phyloP scores from a whole-genome alignment of 768 basidiomycete genomes.

The Arthromyces matolae region DNA sequence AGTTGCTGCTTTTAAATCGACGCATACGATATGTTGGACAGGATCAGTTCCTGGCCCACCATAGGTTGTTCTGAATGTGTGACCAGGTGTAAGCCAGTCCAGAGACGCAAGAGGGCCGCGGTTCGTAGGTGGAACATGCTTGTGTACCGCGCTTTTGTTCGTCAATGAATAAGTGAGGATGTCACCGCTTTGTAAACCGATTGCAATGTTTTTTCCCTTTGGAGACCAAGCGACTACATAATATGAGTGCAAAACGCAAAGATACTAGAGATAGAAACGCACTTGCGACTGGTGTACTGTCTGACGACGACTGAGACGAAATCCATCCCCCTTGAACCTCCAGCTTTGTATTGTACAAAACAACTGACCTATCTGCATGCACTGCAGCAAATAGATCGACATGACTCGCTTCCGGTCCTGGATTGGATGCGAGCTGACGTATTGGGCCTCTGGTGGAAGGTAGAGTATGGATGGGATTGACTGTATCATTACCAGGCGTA shows the following conservation, averaged over 20 bases:
- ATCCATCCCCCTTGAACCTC: constrained; percentile 56
- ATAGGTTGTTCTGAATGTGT: constrained; percentile 67
- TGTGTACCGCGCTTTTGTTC: constrained; percentile 51
- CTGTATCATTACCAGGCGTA: constrained; percentile 36
- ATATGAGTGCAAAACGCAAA: constrained; percentile 4
- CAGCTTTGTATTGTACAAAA: constrained; percentile 55
- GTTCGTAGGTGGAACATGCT: constrained; percentile 57
- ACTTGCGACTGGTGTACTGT: constrained; percentile 59
- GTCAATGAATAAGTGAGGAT: constrained; percentile 63
- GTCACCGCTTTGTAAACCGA: constrained; percentile 68
- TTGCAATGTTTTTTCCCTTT: constrained; percentile 79
- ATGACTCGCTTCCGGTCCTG: constrained; percentile 48
- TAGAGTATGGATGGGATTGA: constrained; percentile 48
- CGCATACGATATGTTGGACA: constrained; percentile 40
- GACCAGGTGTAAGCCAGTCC: constrained; percentile 65
- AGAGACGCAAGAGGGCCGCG: constrained; percentile 47
- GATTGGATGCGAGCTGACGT: constrained; percentile 61
- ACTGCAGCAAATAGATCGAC: constrained; percentile 60
- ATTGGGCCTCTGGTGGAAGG: constrained; percentile 41
- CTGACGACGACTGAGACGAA: constrained; percentile 32
- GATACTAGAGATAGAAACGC: constrained; percentile 22
- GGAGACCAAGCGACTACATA: constrained; percentile 78
- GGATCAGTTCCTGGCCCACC: constrained; percentile 36
- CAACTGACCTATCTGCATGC: constrained; percentile 43
- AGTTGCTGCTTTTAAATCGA: constrained; percentile 39